These are phyloP conservation scores for Xylogone sp. DNA, from an alignment of 2,329 filamentous ascomycete genomes.

Conservation along the genomic window DNA sequence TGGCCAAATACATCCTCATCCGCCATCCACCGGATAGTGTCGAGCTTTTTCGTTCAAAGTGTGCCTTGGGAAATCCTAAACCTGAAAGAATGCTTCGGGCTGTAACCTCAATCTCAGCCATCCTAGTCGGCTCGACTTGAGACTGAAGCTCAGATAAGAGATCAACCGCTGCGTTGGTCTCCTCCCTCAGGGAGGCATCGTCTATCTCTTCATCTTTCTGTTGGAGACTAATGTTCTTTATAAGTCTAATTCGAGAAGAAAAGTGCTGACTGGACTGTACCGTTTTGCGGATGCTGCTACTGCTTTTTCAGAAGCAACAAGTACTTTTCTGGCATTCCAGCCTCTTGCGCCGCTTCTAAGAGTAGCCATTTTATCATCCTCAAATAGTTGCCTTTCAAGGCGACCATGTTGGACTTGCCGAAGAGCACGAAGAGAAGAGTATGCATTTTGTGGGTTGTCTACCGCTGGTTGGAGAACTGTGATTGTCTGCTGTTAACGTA, in stretches of 20 bases:
- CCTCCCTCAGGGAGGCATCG: conserved; percentile 51
- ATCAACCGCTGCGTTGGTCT: conserved; percentile 67
- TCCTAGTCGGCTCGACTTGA: conserved; percentile 61
- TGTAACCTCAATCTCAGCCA: conserved; percentile 60
- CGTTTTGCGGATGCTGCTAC: conserved; percentile 46
- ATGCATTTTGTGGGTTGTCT: conserved; percentile 48
- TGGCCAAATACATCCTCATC: conserved; percentile 65
- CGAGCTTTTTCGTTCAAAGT: conserved; percentile 55
- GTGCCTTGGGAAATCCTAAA: conserved; percentile 65
- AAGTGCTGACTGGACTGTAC: conserved; percentile 17
- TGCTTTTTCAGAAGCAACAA: conserved; percentile 65
- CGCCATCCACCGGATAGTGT: conserved; percentile 75
- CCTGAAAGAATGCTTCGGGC: conserved; percentile 65
- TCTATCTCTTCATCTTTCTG: conserved; percentile 55
- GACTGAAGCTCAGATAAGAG: conserved; percentile 66
- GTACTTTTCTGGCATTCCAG: conserved; percentile 68
- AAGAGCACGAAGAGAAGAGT: conserved; percentile 56
- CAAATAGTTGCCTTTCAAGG: conserved; percentile 59
- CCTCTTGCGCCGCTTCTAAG: conserved; percentile 73
- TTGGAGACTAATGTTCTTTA: conserved; percentile 30
- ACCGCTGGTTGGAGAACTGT: conserved; percentile 56
- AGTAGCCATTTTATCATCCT: conserved; percentile 69
- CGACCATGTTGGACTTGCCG: conserved; percentile 60
- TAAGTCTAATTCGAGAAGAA: background rate
- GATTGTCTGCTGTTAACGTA: background rate